phyloP scores from a whole-genome alignment of 169 alveolate species.

The Plasmodium fragile region DNA sequence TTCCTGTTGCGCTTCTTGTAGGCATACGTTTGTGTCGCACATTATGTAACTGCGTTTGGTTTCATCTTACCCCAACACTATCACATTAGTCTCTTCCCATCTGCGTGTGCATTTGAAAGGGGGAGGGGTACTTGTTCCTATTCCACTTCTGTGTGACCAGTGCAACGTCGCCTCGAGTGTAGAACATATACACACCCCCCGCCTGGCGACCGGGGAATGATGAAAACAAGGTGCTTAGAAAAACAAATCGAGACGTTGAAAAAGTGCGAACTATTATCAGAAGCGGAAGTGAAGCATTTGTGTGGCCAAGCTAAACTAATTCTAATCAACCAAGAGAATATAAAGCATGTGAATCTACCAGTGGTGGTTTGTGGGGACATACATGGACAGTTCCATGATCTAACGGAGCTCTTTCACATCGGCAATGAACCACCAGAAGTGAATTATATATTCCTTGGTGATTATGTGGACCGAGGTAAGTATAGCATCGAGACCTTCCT shows the following conservation, averaged over 20 bases:
- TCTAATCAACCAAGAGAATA: constrained; percentile 24
- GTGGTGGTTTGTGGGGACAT: constrained; percentile 98
- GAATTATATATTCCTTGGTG: constrained; percentile 98
- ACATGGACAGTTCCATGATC: constrained; percentile 97
- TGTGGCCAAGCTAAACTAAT: constrained; percentile 42
- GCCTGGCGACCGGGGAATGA: constrained; percentile 9
- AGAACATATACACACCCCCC: background rate
- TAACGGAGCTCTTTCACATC: constrained; percentile 93
- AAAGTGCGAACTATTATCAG: constrained; percentile 35
- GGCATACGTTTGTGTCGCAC: background rate
- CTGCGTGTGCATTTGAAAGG: background rate
- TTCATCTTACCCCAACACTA: too few species aligned
- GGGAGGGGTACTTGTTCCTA: background rate
- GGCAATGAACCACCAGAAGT: constrained; percentile 89
- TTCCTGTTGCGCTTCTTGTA: background rate
- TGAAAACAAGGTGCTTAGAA: constrained; percentile 21
- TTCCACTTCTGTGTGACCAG: background rate
- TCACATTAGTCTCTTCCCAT: too few species aligned
- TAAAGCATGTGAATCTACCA: constrained; percentile 93
- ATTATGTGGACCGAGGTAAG: constrained; percentile 99
- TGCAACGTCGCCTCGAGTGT: background rate
- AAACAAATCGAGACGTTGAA: constrained; percentile 44
- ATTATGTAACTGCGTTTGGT: background rate
- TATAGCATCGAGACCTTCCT: constrained; percentile 98
- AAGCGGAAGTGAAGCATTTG: constrained; percentile 33